Conservation (phyloP, 2,329 filamentous ascomycete species). For the Penicillium sp. region DNA sequence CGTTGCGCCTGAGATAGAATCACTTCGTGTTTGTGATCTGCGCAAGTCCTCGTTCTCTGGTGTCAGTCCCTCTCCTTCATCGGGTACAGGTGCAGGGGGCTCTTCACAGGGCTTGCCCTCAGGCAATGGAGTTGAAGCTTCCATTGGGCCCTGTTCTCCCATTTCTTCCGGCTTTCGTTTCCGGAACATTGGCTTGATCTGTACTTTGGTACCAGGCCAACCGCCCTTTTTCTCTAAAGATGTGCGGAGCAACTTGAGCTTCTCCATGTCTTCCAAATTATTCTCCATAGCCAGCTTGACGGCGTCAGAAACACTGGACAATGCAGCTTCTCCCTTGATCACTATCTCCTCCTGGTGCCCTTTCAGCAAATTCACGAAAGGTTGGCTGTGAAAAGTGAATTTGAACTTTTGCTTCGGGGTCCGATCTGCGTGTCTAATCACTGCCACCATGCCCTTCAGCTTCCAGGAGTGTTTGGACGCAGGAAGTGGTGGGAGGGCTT, state of each 20-base stretch:
- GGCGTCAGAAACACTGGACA: slow-evolving; percentile 84
- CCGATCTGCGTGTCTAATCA: slow-evolving; percentile 92
- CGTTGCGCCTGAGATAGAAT: slow-evolving; percentile 85
- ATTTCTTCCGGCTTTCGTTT: slow-evolving; percentile 71
- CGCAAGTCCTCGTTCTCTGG: slow-evolving; percentile 37
- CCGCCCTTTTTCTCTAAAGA: slow-evolving; percentile 88
- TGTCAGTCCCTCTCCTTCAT: slow-evolving; percentile 19
- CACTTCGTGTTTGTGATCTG: slow-evolving; percentile 63
- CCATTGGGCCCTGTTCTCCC: slow-evolving; percentile 25
- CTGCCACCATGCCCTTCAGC: slow-evolving; percentile 93
- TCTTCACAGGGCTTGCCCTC: slow-evolving; percentile 20
- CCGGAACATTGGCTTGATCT: slow-evolving; percentile 99
- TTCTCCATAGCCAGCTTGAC: slow-evolving; percentile 76
- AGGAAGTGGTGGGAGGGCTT: slow-evolving; percentile 53
- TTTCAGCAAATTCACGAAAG: slow-evolving; percentile 90
- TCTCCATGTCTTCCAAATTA: slow-evolving; percentile 78
- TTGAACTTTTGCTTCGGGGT: slow-evolving; percentile 99
- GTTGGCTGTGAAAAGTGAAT: slow-evolving; percentile 95
- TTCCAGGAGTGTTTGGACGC: slow-evolving; percentile 94
- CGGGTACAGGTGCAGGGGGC: slow-evolving; percentile 18
- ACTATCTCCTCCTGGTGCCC: slow-evolving; percentile 96
- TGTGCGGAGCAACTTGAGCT: slow-evolving; percentile 80
- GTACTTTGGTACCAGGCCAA: slow-evolving; percentile 95
- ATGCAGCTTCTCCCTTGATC: slow-evolving; percentile 83
- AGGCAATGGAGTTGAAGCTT: slow-evolving; percentile 11